These are phyloP conservation scores for Penicillium sclerotiorum DNA, from an alignment of 2,329 filamentous ascomycete species.

Conservation along the genomic window DNA sequence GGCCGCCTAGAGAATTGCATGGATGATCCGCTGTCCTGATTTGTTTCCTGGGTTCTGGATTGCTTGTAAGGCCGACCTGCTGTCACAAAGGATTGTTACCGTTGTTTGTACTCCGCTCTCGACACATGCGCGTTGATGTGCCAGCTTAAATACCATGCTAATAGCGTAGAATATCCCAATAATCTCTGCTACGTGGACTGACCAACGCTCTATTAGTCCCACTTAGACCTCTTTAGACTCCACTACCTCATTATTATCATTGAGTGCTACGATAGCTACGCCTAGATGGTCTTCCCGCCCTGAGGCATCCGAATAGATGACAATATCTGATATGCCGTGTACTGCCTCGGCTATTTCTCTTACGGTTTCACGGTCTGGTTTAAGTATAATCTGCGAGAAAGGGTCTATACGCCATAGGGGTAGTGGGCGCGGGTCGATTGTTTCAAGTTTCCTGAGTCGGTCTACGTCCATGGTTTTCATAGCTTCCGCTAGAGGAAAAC, in stretches of 20 bases:
- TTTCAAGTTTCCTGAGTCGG: slow-evolving; percentile 24
- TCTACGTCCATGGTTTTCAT: slow-evolving; percentile 20
- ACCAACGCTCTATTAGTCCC: slow-evolving; percentile 22
- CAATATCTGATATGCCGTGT: slow-evolving; percentile 10
- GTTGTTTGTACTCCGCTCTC: too few relatives aligned
- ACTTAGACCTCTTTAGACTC: slow-evolving; percentile 14
- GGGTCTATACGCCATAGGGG: slow-evolving; percentile 22
- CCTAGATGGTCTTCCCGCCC: slow-evolving; percentile 21
- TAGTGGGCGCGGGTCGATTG: slow-evolving; percentile 23
- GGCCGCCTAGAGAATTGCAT: too few relatives aligned
- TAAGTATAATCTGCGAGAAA: slow-evolving; percentile 28
- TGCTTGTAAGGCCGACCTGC: too few relatives aligned
- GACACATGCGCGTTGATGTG: too few relatives aligned
- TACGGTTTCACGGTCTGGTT: slow-evolving; percentile 23
- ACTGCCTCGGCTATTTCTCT: slow-evolving; percentile 16
- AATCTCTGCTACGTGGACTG: too few relatives aligned
- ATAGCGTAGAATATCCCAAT: too few relatives aligned
- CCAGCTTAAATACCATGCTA: too few relatives aligned
- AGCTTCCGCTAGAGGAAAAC: slow-evolving; percentile 24
- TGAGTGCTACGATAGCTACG: slow-evolving; percentile 9
- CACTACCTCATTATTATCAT: slow-evolving; percentile 3
- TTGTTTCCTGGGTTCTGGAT: too few relatives aligned
- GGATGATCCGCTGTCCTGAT: too few relatives aligned
- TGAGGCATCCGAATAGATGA: slow-evolving; percentile 22
- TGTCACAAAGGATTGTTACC: too few relatives aligned